These are phyloP conservation scores for Pichia pseudocactophila DNA, from an alignment of 805 yeast genomes.

Conservation along the genomic window DNA sequence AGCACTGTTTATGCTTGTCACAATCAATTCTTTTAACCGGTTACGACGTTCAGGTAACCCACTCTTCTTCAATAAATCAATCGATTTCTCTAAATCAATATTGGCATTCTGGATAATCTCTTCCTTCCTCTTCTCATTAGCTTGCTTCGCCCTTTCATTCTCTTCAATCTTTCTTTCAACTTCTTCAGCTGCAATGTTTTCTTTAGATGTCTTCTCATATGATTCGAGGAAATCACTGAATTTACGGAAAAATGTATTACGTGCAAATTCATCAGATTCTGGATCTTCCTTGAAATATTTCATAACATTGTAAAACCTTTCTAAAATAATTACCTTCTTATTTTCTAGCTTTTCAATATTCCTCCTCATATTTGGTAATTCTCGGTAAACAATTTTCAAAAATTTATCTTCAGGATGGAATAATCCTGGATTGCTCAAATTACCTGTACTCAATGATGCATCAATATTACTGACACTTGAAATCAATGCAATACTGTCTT, in stretches of 20 bases:
- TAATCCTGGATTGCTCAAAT: conserved; percentile 64
- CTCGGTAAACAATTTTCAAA: conserved; percentile 49
- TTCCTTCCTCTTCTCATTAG: conserved; percentile 34
- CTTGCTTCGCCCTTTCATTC: conserved; percentile 27
- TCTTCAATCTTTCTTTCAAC: conserved; percentile 54
- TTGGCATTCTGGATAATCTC: conserved; percentile 23
- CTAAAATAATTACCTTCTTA: conserved; percentile 52
- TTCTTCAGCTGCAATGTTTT: conserved; percentile 74
- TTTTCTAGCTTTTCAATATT: conserved; percentile 58
- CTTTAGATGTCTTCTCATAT: conserved; percentile 70
- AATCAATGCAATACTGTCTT: conserved; percentile 60
- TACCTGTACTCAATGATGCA: conserved; percentile 71
- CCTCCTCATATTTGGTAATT: conserved; percentile 65
- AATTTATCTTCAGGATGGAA: conserved; percentile 83
- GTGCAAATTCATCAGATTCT: conserved; percentile 48
- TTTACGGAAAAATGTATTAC: conserved; percentile 64
- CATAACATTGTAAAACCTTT: conserved; percentile 67
- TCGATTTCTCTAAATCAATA: conserved; percentile 70
- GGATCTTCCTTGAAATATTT: conserved; percentile 86
- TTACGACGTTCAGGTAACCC: conserved; percentile 43
- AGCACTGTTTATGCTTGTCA: conserved; percentile 69
- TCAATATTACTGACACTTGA: conserved; percentile 59
- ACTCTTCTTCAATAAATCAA: conserved; percentile 80
- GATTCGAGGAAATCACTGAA: conserved; percentile 73
- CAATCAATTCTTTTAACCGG: conserved; percentile 57